A percentile compares a stretch with the other conserved stretches of the same genome.
Evolutionary conservation across 805 yeast species (phyloP).

Genomic region (Candida easanensis): DNA sequence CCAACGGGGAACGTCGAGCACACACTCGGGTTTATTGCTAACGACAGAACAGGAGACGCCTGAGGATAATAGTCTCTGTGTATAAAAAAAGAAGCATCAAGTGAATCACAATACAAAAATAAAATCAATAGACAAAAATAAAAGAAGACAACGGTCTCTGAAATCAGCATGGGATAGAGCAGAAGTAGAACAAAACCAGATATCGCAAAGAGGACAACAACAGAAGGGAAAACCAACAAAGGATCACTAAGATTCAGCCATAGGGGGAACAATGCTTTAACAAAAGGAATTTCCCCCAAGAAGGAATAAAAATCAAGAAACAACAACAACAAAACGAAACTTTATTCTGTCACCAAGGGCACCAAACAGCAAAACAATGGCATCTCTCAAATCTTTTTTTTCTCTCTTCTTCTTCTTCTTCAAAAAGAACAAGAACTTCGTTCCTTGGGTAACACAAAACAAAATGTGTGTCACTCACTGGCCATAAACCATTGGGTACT

Average conservation of each 20-base stretch:
- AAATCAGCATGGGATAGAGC: too few relatives aligned
- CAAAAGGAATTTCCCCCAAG: too few relatives aligned
- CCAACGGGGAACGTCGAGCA: background rate
- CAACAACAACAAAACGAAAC: constrained; percentile 2
- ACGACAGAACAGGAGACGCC: too few relatives aligned
- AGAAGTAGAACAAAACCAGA: too few relatives aligned
- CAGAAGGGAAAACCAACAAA: background rate
- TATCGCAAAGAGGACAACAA: too few relatives aligned
- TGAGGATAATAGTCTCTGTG: too few relatives aligned
- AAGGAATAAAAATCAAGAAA: background rate
- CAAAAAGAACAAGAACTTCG: background rate
- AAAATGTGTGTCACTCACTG: constrained; percentile 1
- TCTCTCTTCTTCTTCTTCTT: background rate
- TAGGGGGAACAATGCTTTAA: too few relatives aligned
- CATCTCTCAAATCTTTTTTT: background rate
- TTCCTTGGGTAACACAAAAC: background rate
- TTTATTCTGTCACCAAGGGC: background rate
- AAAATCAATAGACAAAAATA: too few relatives aligned
- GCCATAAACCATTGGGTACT: constrained; percentile 17
- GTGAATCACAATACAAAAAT: too few relatives aligned
- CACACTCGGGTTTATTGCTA: background rate
- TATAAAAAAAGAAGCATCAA: too few relatives aligned
- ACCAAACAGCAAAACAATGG: background rate
- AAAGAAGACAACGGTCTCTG: too few relatives aligned
- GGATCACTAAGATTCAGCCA: background rate